Base-by-base conservation (phyloP, 257 asterid genomes). In the Solanum neorickii region DNA sequence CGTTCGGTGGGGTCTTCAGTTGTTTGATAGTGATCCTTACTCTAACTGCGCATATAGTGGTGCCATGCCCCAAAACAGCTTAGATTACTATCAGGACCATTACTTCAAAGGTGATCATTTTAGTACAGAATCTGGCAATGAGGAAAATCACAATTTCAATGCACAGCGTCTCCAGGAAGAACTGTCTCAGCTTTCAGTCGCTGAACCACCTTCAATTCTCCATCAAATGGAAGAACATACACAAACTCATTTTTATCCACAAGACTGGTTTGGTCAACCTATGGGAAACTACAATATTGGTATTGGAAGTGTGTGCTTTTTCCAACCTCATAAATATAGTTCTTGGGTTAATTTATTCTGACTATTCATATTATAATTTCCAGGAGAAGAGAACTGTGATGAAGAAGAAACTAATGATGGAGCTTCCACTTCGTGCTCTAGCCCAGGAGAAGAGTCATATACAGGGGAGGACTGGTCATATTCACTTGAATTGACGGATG, bases 1-100 rank as follows among this genome's bases (percentile, higher is more conserved):
- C 85, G 92, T 96, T 86, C 95, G 94, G 83, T 96, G 99, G 99
- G 99, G 99, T 59, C 98, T 94, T 90, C 96, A 93, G 92, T 94
- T 96, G 86, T 96, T 96, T 65, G 98, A 95, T 35, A 95, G 98
- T 7, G 97, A 95, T 92, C 99, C 98, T n/a, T 95, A 95, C 89
- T 89, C 97, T 37, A 92, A 92, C 87, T 93, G 89, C 87, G 95
- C 94, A 42, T 96, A 93, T 89, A 91, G 93, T 88, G 94, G 94
- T 83, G 88, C 92, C 76, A 27, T 88, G 25, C 35, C 92, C 37
- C 99, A 91, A 87, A 90, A 91, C 68, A 87, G 85, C 35, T 82
- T 90, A 14, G 98, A 91, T 82, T 93, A 92, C 89, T 94, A 93
- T 90, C 83, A 95, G 1, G 93, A 90, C 56, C 91, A 92, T 68